Evolutionary conservation across 345 rosid genomes (phyloP).

Genomic region (Boechera divaricarpa): DNA sequence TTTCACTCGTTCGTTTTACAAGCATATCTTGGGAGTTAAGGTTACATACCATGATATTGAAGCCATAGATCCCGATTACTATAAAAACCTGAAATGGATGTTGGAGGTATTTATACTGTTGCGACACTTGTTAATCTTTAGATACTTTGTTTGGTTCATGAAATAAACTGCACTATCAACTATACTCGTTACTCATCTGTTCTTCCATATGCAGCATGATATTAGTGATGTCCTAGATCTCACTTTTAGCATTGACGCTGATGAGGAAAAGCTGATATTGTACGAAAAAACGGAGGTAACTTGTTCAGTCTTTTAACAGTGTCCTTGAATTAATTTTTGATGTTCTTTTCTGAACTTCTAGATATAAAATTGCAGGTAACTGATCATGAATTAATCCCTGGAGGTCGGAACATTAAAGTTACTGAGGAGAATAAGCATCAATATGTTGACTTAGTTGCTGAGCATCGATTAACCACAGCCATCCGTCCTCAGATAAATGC

Average conservation of each 20-base stretch:
- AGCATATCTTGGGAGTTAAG: slow-evolving; percentile 89
- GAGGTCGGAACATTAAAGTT: slow-evolving; percentile 89
- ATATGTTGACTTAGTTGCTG: slow-evolving; percentile 86
- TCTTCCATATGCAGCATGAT: slow-evolving; percentile 69
- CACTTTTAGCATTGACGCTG: slow-evolving; percentile 97
- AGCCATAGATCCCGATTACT: slow-evolving; percentile 96
- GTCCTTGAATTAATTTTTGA: background rate
- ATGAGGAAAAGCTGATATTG: slow-evolving; percentile 90
- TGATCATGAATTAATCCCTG: slow-evolving; percentile 90
- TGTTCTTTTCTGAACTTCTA: background rate
- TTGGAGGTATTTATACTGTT: slow-evolving; percentile 69
- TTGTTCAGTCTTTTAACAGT: slow-evolving; percentile 7
- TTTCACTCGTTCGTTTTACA: slow-evolving; percentile 97
- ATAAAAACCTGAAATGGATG: slow-evolving; percentile 93
- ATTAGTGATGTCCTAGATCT: slow-evolving; percentile 79
- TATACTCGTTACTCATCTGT: slow-evolving; percentile 22
- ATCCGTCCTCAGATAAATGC: slow-evolving; percentile 98
- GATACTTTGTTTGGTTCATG: slow-evolving; percentile 1
- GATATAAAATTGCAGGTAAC: slow-evolving; percentile 65
- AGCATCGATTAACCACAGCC: slow-evolving; percentile 95
- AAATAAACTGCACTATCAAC: background rate
- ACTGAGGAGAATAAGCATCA: slow-evolving; percentile 96
- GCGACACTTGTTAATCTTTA: background rate
- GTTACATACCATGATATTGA: slow-evolving; percentile 96
- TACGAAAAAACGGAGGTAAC: slow-evolving; percentile 79